A percentile compares a stretch with the other conserved stretches of the same genome.
These are phyloP conservation scores for Mycogone perniciosa DNA, from an alignment of 2,329 filamentous ascomycete genomes.

Conservation along the genomic window DNA sequence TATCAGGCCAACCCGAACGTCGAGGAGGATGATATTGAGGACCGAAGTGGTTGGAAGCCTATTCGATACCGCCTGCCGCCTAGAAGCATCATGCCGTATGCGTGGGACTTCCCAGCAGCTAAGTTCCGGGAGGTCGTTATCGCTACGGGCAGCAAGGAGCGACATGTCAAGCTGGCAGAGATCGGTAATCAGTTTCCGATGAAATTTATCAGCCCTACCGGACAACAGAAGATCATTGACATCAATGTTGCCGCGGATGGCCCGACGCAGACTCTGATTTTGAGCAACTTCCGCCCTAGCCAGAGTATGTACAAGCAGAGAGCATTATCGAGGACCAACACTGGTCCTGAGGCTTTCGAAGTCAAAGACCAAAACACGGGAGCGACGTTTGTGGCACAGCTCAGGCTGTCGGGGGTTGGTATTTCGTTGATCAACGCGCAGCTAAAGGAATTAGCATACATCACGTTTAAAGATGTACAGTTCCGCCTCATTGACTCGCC, in stretches of 20 bases:
- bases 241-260: constrained; percentile 94
- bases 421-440: constrained; percentile 91
- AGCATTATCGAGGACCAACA: constrained; percentile 43
- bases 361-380: constrained; percentile 87
- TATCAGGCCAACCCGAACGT: constrained; percentile 91
- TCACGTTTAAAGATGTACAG: constrained; percentile 87
- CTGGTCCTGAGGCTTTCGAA: constrained; percentile 63
- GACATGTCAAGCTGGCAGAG: constrained; percentile 90
- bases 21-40: constrained; percentile 80
- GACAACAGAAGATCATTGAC: constrained; percentile 82
- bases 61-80: constrained; percentile 88
- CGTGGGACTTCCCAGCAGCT: constrained; percentile 98
- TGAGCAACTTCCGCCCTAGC: constrained; percentile 89
- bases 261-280: constrained; percentile 86
- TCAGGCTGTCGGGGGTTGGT: constrained; percentile 84
- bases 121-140: constrained; percentile 92
- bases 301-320: constrained; percentile 78
- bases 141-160: constrained; percentile 46
- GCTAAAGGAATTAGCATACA: constrained; percentile 83
- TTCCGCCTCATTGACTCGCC: constrained; percentile 90
- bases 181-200: constrained; percentile 95
- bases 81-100: constrained; percentile 97
- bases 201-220: constrained; percentile 67
- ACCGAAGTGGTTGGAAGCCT: constrained; percentile 83
- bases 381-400: constrained; percentile 80